A percentile compares a stretch with the other conserved stretches of the same genome.
phyloP scores from a whole-genome alignment of 495 filamentous ascomycete genomes.

The Neurospora hispaniola region DNA sequence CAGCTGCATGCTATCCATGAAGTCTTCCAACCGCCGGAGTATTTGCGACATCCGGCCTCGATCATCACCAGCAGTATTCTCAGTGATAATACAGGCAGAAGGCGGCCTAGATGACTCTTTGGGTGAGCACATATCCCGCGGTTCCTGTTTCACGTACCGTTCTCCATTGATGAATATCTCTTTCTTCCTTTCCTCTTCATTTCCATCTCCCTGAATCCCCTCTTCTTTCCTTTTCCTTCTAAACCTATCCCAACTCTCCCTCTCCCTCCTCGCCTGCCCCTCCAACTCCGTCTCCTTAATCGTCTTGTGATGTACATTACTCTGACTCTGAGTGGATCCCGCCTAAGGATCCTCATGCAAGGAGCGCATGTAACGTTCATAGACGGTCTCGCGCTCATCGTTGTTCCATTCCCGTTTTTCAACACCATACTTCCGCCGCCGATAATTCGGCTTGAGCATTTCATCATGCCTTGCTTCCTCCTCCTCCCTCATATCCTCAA shows the following conservation, averaged over 20 bases:
- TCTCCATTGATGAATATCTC: background rate
- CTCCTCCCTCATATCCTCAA: background rate
- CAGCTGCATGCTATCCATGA: background rate
- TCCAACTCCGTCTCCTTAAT: background rate
- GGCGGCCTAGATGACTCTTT: background rate
- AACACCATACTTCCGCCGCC: background rate
- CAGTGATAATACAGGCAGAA: background rate
- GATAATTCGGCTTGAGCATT: fast-evolving
- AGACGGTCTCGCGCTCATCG: background rate
- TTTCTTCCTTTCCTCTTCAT: background rate
- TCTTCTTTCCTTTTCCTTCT: background rate
- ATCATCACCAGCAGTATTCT: background rate
- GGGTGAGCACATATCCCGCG: background rate
- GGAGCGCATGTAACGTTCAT: background rate
- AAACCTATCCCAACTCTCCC: background rate
- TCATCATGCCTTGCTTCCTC: background rate
- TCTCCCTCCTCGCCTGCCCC: background rate
- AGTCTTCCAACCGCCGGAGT: background rate
- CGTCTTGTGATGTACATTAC: background rate
- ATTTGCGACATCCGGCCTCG: background rate
- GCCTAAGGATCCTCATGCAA: background rate
- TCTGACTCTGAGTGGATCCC: background rate
- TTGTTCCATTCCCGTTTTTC: background rate
- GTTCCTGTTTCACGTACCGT: background rate
- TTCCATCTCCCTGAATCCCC: background rate